phyloP scores from a whole-genome alignment of 257 asterid species.

The Coffea eugenioides region DNA sequence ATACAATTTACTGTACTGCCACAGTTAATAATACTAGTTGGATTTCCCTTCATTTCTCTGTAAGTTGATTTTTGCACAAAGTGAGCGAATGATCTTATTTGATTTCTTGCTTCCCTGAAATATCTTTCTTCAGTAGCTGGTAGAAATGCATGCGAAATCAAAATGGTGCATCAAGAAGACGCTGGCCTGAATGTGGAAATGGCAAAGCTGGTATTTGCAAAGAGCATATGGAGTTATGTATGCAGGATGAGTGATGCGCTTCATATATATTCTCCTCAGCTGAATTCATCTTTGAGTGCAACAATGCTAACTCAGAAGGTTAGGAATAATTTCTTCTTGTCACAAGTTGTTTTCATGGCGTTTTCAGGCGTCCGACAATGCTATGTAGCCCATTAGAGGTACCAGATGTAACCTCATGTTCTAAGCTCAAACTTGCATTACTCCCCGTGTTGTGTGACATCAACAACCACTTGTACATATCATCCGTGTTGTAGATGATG shows the following conservation, averaged over 20 bases:
- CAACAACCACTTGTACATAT: not conserved
- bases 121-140: slow-evolving; percentile 60
- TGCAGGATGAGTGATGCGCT: not conserved
- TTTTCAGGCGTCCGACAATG: not conserved
- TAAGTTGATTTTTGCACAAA: not conserved
- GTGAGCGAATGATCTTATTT: not conserved
- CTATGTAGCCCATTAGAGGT: not conserved
- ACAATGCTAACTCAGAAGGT: not conserved
- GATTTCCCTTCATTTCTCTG: not conserved
- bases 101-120: slow-evolving; percentile 8
- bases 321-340: not conserved
- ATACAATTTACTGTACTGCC: not conserved
- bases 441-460: not conserved
- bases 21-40: not conserved
- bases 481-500: not conserved
- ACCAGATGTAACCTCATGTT: not conserved
- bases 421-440: not conserved
- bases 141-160: slow-evolving; percentile 88
- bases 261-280: not conserved
- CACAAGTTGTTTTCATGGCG: not conserved
- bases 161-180: slow-evolving; percentile 93
- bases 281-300: not conserved
- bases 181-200: slow-evolving; percentile 84
- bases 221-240: slow-evolving; percentile 81
- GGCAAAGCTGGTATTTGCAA: slow-evolving; percentile 81